Evolutionary conservation across 495 filamentous ascomycete genomes (phyloP).

Genomic region (Talaromyces adpressus): DNA sequence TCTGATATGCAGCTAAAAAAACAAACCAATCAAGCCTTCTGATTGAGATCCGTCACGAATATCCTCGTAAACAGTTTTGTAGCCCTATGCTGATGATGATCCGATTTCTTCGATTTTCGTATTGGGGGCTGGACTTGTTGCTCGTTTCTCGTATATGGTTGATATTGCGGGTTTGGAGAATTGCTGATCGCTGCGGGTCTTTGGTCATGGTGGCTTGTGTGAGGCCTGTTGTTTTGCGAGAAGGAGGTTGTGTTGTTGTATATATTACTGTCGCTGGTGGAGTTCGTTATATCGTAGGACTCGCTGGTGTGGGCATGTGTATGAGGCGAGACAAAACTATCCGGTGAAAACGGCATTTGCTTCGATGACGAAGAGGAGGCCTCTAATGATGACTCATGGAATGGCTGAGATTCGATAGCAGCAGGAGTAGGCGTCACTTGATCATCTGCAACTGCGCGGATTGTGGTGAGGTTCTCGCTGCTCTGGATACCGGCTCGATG

Average conservation of each 20-base stretch:
- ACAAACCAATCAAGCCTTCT: neutral
- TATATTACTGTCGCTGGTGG: neutral
- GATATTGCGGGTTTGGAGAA: neutral
- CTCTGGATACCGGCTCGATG: neutral
- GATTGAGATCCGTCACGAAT: neutral
- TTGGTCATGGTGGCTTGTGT: neutral
- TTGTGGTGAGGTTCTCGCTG: neutral
- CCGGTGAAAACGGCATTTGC: neutral
- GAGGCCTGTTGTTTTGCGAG: neutral
- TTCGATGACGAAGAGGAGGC: neutral
- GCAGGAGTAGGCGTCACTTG: neutral
- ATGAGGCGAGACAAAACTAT: constrained; percentile 1
- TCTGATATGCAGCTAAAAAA: neutral
- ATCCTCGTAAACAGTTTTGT: constrained; percentile 3
- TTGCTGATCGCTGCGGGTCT: neutral
- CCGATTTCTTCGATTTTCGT: neutral
- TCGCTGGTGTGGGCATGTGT: neutral
- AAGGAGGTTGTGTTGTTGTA: neutral
- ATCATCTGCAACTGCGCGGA: neutral
- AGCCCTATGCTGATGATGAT: neutral
- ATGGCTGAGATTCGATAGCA: neutral
- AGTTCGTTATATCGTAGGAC: neutral
- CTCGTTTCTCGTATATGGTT: neutral
- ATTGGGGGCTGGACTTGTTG: neutral
- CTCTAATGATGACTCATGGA: neutral